These are phyloP conservation scores for Daldinia vernicosa DNA, from an alignment of 495 filamentous ascomycete species.

Conservation along the genomic window DNA sequence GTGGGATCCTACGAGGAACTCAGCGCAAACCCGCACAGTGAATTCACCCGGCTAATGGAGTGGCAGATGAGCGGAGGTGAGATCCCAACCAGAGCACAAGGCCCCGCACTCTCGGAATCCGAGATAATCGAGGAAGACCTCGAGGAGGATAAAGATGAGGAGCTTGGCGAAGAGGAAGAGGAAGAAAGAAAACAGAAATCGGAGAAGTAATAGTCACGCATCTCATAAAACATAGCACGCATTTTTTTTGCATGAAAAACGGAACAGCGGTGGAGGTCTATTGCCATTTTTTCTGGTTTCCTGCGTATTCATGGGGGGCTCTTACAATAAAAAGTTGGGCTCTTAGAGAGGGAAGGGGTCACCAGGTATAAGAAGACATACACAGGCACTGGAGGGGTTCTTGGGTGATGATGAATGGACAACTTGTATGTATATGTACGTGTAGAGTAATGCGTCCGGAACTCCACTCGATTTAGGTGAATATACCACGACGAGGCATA, in stretches of 20 bases:
- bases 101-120: constrained; percentile 50
- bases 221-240: constrained; percentile 1
- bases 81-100: constrained; percentile 41
- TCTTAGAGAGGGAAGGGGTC: constrained; percentile 15
- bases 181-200: constrained; percentile 26
- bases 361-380: neutral
- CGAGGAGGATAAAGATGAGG: constrained; percentile 50
- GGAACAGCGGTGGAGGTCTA: neutral
- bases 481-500: constrained; percentile 26
- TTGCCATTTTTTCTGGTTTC: neutral
- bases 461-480: constrained; percentile 38
- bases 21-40: constrained; percentile 73
- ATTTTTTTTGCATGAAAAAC: constrained; percentile 17
- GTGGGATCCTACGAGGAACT: constrained; percentile 84
- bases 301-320: constrained; percentile 7
- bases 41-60: constrained; percentile 95
- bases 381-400: neutral
- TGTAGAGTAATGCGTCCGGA: constrained; percentile 38
- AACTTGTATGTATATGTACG: constrained; percentile 32
- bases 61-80: constrained; percentile 97
- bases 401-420: constrained; percentile 3
- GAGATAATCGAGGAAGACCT: constrained; percentile 59
- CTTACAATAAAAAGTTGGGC: constrained; percentile 8
- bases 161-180: constrained; percentile 40
- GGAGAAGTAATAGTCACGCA: constrained; percentile 17